phyloP scores from a whole-genome alignment of 768 basidiomycete species.

The Collybiopsis luxurians region DNA sequence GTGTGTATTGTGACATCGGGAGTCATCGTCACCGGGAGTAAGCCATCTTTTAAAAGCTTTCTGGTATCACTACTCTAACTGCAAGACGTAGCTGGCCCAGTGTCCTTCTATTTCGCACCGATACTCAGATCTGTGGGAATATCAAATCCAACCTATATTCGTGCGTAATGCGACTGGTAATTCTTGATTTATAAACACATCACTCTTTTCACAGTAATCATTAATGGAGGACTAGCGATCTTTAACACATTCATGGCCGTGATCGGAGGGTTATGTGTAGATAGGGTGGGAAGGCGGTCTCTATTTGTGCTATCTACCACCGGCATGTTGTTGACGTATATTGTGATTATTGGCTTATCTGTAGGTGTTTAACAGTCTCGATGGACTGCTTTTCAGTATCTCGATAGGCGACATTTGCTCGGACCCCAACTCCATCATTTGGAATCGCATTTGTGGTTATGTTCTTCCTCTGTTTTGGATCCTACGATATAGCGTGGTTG shows the following conservation, averaged over 20 bases:
- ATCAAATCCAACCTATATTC: constrained; percentile 4
- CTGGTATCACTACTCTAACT: no score
- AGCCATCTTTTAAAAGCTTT: no score
- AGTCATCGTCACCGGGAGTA: constrained; percentile 59
- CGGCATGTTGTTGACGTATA: constrained; percentile 46
- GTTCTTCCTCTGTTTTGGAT: background rate
- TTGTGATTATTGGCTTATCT: constrained; percentile 44
- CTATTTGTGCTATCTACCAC: constrained; percentile 42
- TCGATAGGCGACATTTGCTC: constrained; percentile 46
- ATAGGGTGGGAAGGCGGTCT: constrained; percentile 46
- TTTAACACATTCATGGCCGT: constrained; percentile 55
- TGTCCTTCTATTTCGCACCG: constrained; percentile 34
- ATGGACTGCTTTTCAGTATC: constrained; percentile 25
- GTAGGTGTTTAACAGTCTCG: no score
- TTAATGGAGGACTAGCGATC: constrained; percentile 59
- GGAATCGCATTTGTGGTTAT: constrained; percentile 46
- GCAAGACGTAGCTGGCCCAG: no score
- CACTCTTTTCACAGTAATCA: constrained; percentile 31
- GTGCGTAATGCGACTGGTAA: background rate
- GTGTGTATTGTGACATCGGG: constrained; percentile 57
- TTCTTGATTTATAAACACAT: no score
- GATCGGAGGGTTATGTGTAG: constrained; percentile 45
- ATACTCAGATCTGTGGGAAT: constrained; percentile 32
- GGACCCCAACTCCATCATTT: constrained; percentile 44
- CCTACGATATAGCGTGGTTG: constrained; percentile 44